These are phyloP conservation scores for Hygrophoropsis aurantiaca DNA, from an alignment of 768 basidiomycete genomes.

Conservation along the genomic window DNA sequence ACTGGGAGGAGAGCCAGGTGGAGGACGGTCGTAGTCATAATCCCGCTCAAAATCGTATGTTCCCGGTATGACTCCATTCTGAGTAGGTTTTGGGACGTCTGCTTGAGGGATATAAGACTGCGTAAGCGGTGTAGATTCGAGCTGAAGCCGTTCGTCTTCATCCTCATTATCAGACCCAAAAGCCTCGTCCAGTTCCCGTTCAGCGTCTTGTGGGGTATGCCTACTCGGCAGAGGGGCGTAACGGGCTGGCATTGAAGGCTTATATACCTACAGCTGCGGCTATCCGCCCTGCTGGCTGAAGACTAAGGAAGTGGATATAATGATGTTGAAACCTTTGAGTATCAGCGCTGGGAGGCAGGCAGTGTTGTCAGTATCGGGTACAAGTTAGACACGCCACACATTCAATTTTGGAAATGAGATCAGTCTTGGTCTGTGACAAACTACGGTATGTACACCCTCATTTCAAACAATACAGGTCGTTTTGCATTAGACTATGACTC, in stretches of 20 bases:
- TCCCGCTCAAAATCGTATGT: conserved; percentile 81
- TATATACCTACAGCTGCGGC: neutral
- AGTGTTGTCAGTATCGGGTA: too few species aligned
- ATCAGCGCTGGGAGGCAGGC: too few species aligned
- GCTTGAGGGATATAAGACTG: conserved; percentile 13
- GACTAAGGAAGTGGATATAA: too few species aligned
- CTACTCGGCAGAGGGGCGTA: conserved; percentile 56
- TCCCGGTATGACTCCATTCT: conserved; percentile 34
- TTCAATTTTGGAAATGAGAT: too few species aligned
- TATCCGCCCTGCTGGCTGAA: too few species aligned
- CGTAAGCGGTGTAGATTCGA: conserved; percentile 39
- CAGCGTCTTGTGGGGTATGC: conserved; percentile 42
- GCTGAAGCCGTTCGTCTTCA: conserved; percentile 30
- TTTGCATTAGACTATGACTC: too few species aligned
- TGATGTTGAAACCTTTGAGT: too few species aligned
- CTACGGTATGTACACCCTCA: too few species aligned
- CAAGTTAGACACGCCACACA: too few species aligned
- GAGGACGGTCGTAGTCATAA: conserved; percentile 66
- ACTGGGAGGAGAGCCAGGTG: conserved; percentile 76
- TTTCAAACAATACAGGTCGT: too few species aligned
- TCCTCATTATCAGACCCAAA: conserved; percentile 67
- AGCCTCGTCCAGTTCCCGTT: conserved; percentile 74
- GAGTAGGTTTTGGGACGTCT: conserved; percentile 14
- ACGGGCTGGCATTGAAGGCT: conserved; percentile 41
- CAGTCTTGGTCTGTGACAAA: too few species aligned